Evolutionary conservation across 495 filamentous ascomycete genomes (phyloP), one percentile per base, ranked within the genome.

Genomic region (Penicillium coffeae): DNA sequence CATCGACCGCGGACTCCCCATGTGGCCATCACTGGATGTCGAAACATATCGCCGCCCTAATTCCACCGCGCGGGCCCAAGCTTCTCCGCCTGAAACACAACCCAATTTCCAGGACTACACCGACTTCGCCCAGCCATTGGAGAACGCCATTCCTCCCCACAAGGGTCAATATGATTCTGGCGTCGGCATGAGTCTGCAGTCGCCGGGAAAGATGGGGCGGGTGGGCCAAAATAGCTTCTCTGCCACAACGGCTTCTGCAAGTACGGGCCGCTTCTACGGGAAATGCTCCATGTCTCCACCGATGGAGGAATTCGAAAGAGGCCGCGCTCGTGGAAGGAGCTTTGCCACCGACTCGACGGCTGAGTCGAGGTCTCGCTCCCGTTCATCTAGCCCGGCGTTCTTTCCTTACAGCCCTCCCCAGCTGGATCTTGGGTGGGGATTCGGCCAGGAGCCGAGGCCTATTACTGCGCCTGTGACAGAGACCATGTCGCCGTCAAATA

Each of bases 331-430:
- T 3, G 45, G 54, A 12, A 54, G 37, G 8, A 63, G 54, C 8
- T 40, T 48, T 12, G 44, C 32, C 20, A 48, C 42, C 33, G 51
- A 52, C 14, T 35, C 46, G 7, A 41, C 45, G 0, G 52, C 49
- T 12, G 42, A 35, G 4, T 27, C 25, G 0, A 27, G 21, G 22
- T 38, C 46, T 3, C 54, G 54, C n/a, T 55, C 58, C 13, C 42
- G 43, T n/a, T 52, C 54, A 3, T 33, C 50, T 2, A 61, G 58
- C 18, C 47, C 44, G 2, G 45, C 25, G 1, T 33, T 50, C 18
- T 64, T 56, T 48, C 58, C 52, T 14, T 61, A 61, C 49, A 62
- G 55, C 15, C 60, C 60, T 12, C 52, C 54, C 1, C 60, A 58
- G 19, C 5, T 42, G 8, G 42, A 37, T 4, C 44, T 34, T 13